These are phyloP conservation scores for Aspergillus amoenus DNA, from an alignment of 2,329 filamentous ascomycete species.

Conservation along the genomic window DNA sequence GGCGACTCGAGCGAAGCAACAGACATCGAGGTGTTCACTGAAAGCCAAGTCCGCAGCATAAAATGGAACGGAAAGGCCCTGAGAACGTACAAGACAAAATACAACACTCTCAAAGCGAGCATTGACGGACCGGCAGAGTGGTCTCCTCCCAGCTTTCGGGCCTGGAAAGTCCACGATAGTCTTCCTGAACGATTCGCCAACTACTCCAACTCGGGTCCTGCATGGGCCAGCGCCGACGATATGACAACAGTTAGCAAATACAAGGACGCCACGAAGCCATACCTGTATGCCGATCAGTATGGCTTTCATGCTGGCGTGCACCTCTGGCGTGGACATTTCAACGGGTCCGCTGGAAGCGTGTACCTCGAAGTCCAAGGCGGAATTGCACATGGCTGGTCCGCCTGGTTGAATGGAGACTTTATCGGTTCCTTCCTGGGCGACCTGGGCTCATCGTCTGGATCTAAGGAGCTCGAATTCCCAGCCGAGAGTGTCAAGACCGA, in stretches of 20 bases:
- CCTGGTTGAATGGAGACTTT: slow-evolving; percentile 10
- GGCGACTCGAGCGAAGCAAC: slow-evolving; percentile 45
- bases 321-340: slow-evolving; percentile 7
- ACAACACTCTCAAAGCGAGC: slow-evolving; percentile 46
- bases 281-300: slow-evolving; percentile 57
- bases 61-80: slow-evolving; percentile 49
- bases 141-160: slow-evolving; percentile 45
- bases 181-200: slow-evolving; percentile 48
- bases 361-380: slow-evolving; percentile 7
- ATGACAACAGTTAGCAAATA: slow-evolving; percentile 47
- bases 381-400: slow-evolving; percentile 7
- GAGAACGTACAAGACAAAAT: slow-evolving; percentile 39
- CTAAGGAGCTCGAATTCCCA: not conserved
- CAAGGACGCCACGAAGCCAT: slow-evolving; percentile 51
- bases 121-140: slow-evolving; percentile 43
- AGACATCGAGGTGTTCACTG: slow-evolving; percentile 26
- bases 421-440: slow-evolving; percentile 1
- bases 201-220: slow-evolving; percentile 50
- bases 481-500: not conserved
- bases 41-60: slow-evolving; percentile 37
- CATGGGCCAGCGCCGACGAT: slow-evolving; percentile 53
- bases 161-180: slow-evolving; percentile 53
- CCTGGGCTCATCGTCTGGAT: not conserved
- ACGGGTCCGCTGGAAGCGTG: slow-evolving; percentile 2
- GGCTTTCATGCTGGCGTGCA: slow-evolving; percentile 10